A percentile compares a stretch with the other conserved stretches of the same genome.
phyloP scores from a whole-genome alignment of 805 yeast genomes.

The Priceomyces melissophilus region DNA sequence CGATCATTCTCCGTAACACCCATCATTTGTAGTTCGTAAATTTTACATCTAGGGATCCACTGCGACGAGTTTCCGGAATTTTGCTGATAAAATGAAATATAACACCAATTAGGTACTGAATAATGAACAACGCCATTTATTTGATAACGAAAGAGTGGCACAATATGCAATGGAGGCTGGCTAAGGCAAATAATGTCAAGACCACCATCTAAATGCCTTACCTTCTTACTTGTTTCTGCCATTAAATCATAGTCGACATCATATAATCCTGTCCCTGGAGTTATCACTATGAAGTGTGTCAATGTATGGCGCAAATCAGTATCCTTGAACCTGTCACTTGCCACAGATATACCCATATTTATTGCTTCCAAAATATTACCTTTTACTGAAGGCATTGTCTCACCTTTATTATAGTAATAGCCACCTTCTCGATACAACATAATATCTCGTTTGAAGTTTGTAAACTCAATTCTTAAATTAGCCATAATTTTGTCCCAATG shows the following conservation, averaged over 20 bases:
- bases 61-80: constrained; percentile 41
- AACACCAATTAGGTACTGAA: constrained; percentile 94
- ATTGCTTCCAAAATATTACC: constrained; percentile 88
- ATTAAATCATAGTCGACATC: constrained; percentile 84
- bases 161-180: constrained; percentile 87
- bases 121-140: constrained; percentile 50
- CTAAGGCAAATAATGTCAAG: constrained; percentile 86
- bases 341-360: constrained; percentile 74
- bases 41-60: constrained; percentile 94
- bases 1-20: constrained; percentile 92
- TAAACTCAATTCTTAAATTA: constrained; percentile 77
- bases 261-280: constrained; percentile 91
- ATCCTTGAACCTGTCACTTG: constrained; percentile 74
- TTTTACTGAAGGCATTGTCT: constrained; percentile 79
- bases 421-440: constrained; percentile 36
- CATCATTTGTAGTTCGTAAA: constrained; percentile 97
- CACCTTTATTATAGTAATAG: constrained; percentile 48
- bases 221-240: constrained; percentile 68
- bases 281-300: constrained; percentile 81
- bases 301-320: constrained; percentile 86
- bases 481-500: constrained; percentile 94
- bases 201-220: constrained; percentile 77
- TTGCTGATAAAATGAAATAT: constrained; percentile 85
- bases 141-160: constrained; percentile 78
- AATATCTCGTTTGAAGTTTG: constrained; percentile 74